Conservation (phyloP, 768 basidiomycete species). For the Tephrocybe rancida region DNA sequence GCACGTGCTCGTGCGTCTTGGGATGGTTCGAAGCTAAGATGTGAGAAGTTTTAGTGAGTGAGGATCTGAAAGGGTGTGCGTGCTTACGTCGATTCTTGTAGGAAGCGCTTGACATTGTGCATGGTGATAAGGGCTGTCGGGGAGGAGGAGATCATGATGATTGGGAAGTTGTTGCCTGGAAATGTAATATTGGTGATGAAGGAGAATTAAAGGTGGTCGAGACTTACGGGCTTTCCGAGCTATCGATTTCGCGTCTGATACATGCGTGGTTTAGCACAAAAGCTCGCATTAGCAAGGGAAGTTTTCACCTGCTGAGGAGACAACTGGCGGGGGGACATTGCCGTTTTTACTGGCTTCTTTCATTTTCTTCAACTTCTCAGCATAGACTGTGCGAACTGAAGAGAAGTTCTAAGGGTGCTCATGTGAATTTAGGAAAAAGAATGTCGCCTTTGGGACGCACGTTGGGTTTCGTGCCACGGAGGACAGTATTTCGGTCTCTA, state of each 20-base stretch:
- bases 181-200: not conserved
- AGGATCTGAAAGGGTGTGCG: not conserved
- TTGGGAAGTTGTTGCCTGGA: slow-evolving; percentile 79
- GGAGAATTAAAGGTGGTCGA: not conserved
- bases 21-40: slow-evolving; percentile 68
- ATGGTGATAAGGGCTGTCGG: slow-evolving; percentile 96
- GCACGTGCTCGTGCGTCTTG: slow-evolving; percentile 73
- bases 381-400: slow-evolving; percentile 61
- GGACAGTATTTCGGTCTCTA: slow-evolving; percentile 77
- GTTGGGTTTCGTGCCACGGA: slow-evolving; percentile 83
- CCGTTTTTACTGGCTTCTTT: slow-evolving; percentile 67
- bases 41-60: not conserved
- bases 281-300: slow-evolving; percentile 1
- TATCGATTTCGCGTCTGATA: slow-evolving; percentile 57
- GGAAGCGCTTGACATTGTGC: slow-evolving; percentile 94
- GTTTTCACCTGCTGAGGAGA: slow-evolving; percentile 40
- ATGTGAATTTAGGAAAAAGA: not conserved
- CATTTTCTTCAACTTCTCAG: slow-evolving; percentile 79
- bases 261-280: not conserved
- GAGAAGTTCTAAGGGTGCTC: slow-evolving; percentile 73
- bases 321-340: slow-evolving; percentile 32
- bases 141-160: slow-evolving; percentile 96
- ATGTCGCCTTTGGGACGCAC: slow-evolving; percentile 45
- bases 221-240: slow-evolving; percentile 72
- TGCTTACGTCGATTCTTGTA: slow-evolving; percentile 83